Evolutionary conservation across 2,329 filamentous ascomycete species (phyloP), one percentile per base, ranked within the genome.

Genomic region (Ceratocystis cacaofunesta): DNA sequence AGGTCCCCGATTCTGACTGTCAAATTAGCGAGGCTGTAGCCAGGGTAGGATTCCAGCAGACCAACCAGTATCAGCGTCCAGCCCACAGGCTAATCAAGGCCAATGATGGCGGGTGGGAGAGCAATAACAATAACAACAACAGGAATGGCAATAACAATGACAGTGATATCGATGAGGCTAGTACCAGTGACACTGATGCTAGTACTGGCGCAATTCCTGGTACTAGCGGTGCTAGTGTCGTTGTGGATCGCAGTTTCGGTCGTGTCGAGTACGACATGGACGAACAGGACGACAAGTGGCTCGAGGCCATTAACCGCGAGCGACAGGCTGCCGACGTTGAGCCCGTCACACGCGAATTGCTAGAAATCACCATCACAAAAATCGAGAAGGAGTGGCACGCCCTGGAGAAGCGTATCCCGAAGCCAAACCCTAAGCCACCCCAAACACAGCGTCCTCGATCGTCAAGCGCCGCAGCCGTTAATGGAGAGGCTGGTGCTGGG

Each of bases 181-280:
- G 36, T 10, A 10, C 36, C 12, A 3, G 36, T 4, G 10, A 41
- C 36, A 41, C 10, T 41, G 10, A 41, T 41, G 36, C 36, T 15
- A 41, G 36, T 41, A 12, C 36, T 41, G 36, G 3, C 12, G 36
- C 10, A 41, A 15, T 41, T 15, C 36, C 12, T 41, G 36, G 36
- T 41, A 15, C 36, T 41, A 41, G 36, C 12, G 36, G 36, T 41
- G 12, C 8, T 10, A 2, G 36, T 41, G 36, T 41, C 36, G 36
- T 41, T 15, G 36, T 15, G 36, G 72, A 73, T 61, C 71, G 78
- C 19, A 72, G 73, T 44, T 82, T 95, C 48, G 90, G 90, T 12
- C 86, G 90, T 66, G 94, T 99, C 22, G 94, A 99, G 73, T 99
- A 99, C 74, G 94, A 99, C 74, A 99, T 99, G 94, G 94, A 99